phyloP scores from a whole-genome alignment of 2,329 filamentous ascomycete species.

The Neonectria hederae region DNA sequence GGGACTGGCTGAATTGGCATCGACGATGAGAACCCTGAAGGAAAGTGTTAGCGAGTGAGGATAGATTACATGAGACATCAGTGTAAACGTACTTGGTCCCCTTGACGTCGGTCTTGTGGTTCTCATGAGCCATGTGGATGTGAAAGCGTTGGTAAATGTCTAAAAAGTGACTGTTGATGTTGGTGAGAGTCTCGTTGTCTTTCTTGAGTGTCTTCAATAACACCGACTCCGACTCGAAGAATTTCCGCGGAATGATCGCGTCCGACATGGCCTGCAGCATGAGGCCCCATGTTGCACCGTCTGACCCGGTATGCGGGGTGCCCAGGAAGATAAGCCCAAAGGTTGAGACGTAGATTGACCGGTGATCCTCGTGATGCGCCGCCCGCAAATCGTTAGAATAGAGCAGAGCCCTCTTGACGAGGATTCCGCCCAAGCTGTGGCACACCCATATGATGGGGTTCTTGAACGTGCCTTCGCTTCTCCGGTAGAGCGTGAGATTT shows the following conservation, averaged over 20 bases:
- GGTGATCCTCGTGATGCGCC: conserved; percentile 69
- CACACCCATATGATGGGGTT: conserved; percentile 81
- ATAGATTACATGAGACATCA: not conserved
- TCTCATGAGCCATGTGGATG: conserved; percentile 82
- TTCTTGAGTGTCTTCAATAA: conserved; percentile 76
- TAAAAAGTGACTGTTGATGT: conserved; percentile 77
- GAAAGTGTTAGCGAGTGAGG: conserved; percentile 9
- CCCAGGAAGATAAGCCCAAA: conserved; percentile 81
- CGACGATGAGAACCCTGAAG: conserved; percentile 68
- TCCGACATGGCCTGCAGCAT: conserved; percentile 74
- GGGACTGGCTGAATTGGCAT: conserved; percentile 74
- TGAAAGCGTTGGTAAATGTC: conserved; percentile 76
- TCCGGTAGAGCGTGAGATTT: conserved; percentile 70
- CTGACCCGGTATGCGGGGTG: conserved; percentile 77
- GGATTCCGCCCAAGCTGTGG: conserved; percentile 77
- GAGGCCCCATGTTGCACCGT: conserved; percentile 73
- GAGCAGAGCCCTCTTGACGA: conserved; percentile 75
- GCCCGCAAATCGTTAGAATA: conserved; percentile 71
- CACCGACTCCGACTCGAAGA: conserved; percentile 74
- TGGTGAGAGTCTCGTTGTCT: conserved; percentile 77
- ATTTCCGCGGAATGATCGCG: conserved; percentile 69
- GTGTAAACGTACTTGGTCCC: conserved; percentile 60
- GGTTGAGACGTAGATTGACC: conserved; percentile 77
- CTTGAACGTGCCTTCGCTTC: conserved; percentile 62
- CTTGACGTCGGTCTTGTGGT: conserved; percentile 74